Conservation (phyloP, 495 filamentous ascomycete genomes). For the Aspergillus egyptiacus region DNA sequence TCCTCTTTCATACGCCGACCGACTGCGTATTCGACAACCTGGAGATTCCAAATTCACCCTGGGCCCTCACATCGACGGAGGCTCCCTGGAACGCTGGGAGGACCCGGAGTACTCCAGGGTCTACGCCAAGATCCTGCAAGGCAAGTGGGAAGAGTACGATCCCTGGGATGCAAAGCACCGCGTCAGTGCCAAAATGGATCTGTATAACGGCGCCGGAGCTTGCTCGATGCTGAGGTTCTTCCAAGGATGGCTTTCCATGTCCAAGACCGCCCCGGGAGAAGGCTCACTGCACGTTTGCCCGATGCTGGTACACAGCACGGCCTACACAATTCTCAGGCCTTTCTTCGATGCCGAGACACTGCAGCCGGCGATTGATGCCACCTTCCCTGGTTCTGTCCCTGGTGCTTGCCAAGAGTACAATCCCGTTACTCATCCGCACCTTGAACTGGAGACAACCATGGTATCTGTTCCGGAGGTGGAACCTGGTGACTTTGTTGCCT, state of each 20-base stretch:
- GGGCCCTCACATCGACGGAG: constrained; percentile 81
- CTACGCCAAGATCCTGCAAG: constrained; percentile 66
- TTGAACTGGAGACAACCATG: constrained; percentile 67
- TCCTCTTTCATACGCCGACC: constrained; percentile 74
- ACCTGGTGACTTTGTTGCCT: constrained; percentile 83
- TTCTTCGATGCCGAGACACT: constrained; percentile 61
- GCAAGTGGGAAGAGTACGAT: constrained; percentile 76
- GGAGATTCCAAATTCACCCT: constrained; percentile 75
- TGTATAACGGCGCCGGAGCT: constrained; percentile 77
- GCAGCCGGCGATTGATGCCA: constrained; percentile 33
- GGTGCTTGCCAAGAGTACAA: constrained; percentile 75
- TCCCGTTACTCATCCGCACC: constrained; percentile 65
- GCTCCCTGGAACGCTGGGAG: constrained; percentile 85
- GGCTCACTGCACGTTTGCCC: constrained; percentile 84
- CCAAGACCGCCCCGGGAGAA: constrained; percentile 60
- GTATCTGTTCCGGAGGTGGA: constrained; percentile 67
- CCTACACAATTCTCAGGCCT: constrained; percentile 77
- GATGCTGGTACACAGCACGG: constrained; percentile 63
- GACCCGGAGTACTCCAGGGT: constrained; percentile 67
- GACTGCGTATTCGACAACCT: constrained; percentile 60
- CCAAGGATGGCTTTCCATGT: constrained; percentile 85
- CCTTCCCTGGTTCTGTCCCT: constrained; percentile 69
- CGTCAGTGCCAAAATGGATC: constrained; percentile 60
- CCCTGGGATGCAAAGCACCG: constrained; percentile 71
- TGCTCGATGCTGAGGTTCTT: constrained; percentile 84